A percentile compares a stretch with the other conserved stretches of the same genome.
Evolutionary conservation across 768 basidiomycete species (phyloP).

Genomic region (Termitomyces sp.): DNA sequence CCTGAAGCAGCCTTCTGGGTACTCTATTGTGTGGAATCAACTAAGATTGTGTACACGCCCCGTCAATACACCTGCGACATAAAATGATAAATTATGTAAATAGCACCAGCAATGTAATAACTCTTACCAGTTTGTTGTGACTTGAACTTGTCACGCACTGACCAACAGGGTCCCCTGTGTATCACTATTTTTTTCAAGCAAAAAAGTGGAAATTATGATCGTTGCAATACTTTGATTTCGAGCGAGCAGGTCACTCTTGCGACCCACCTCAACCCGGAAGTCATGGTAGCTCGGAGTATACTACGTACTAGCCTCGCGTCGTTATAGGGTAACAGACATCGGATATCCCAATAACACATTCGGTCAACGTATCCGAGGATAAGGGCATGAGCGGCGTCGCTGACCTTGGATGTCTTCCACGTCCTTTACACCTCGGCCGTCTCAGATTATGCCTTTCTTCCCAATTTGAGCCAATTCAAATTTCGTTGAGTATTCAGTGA

Average conservation of each 20-base stretch:
- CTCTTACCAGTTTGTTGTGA: neutral
- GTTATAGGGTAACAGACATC: neutral
- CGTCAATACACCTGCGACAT: neutral
- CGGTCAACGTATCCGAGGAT: constrained; percentile 1
- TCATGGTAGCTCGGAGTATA: neutral
- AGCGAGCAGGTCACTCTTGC: neutral
- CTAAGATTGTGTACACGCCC: neutral
- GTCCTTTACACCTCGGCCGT: neutral
- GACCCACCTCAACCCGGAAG: constrained; percentile 4
- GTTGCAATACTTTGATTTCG: neutral
- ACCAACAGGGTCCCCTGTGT: too few species aligned
- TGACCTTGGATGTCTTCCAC: neutral
- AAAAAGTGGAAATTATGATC: neutral
- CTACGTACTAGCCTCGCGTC: neutral
- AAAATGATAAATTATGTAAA: neutral
- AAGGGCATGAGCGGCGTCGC: neutral
- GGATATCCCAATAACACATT: neutral
- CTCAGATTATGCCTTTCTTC: neutral
- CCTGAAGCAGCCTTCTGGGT: neutral
- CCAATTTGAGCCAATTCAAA: neutral
- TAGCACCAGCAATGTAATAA: neutral
- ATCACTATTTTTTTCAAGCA: too few species aligned
- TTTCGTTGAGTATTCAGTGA: neutral
- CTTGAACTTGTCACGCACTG: neutral
- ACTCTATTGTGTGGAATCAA: neutral